phyloP scores from a whole-genome alignment of 2,329 filamentous ascomycete genomes.

The Pestalotiopsis sp. region DNA sequence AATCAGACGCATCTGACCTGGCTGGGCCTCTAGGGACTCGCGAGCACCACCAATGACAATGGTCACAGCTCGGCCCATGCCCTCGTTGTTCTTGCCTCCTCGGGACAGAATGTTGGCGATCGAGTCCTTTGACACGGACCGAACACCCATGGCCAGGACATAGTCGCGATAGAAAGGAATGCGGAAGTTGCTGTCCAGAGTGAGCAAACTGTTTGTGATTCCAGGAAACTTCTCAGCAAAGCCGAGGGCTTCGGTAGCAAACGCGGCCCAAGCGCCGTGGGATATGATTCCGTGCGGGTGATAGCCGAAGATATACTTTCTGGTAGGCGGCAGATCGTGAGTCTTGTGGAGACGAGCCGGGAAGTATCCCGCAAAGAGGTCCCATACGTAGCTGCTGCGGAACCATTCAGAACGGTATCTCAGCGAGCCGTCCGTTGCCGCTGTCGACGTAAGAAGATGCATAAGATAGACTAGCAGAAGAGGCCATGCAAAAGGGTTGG shows the following conservation, averaged over 20 bases:
- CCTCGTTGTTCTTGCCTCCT: constrained; percentile 76
- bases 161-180: constrained; percentile 95
- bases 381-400: constrained; percentile 78
- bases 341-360: constrained; percentile 88
- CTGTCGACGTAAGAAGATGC: constrained; percentile 79
- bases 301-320: constrained; percentile 97
- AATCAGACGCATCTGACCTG: constrained; percentile 75
- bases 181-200: constrained; percentile 93
- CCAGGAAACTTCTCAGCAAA: constrained; percentile 89
- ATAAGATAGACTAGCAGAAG: constrained; percentile 76
- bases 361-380: constrained; percentile 89
- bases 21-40: constrained; percentile 87
- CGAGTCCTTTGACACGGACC: constrained; percentile 87
- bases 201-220: constrained; percentile 91
- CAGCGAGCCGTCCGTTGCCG: constrained; percentile 75
- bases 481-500: constrained; percentile 92
- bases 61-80: constrained; percentile 93
- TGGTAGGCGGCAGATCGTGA: constrained; percentile 73
- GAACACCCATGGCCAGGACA: constrained; percentile 83
- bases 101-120: constrained; percentile 86
- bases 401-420: constrained; percentile 75
- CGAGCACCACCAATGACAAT: constrained; percentile 93
- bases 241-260: constrained; percentile 86
- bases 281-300: constrained; percentile 98
- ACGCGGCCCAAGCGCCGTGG: constrained; percentile 91